Evolutionary conservation across 2,329 filamentous ascomycete species (phyloP), one percentile per base, ranked within the genome.

Genomic region (Mollisia scopiformis): DNA sequence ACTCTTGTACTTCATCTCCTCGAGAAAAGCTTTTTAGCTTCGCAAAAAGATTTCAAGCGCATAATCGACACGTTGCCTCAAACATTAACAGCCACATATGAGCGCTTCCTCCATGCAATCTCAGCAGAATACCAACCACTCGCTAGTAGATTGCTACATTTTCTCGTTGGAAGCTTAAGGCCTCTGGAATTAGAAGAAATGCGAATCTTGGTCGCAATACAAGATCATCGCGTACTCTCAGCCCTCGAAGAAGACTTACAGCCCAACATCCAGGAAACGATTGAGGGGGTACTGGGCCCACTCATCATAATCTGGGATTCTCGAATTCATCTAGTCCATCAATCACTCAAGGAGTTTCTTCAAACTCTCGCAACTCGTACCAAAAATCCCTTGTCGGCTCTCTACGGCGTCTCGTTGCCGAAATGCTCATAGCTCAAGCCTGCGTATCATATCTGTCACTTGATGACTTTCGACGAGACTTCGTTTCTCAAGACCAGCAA

Each of bases 1-100:
- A 72, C 71, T 23, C 71, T 77, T 41, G 74, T 77, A 7, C 70
- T 78, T 21, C 55, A 69, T n/a, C 65, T 68, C 3, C 60, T 78
- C 1, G 75, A 78, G 57, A 67, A 64, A 2, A 69, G 62, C 35
- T 52, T 67, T 2, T 43, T 72, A 2, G 62, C 69, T 27, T 68
- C 72, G 3, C 60, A 59, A n/a, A 65, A 66, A 21, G 68, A 73
- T 46, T 67, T 75, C n/a, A 54, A 71, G 51, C 62, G 62, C 21
- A 74, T 77, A 30, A 66, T 77, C 56, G 63, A 71, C 31, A 63
- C 61, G 13, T 66, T 77, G 39, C 75, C 75, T 16, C 56, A 61
- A 25, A 66, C 68, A 14, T 68, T 78, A 6, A 65, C 68, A 56
- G 64, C 57, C 2, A 74, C 68, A 0, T 78, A 77, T 55, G 57